phyloP scores from a whole-genome alignment of 805 yeast species.

The Kodamaea jinghongensis region DNA sequence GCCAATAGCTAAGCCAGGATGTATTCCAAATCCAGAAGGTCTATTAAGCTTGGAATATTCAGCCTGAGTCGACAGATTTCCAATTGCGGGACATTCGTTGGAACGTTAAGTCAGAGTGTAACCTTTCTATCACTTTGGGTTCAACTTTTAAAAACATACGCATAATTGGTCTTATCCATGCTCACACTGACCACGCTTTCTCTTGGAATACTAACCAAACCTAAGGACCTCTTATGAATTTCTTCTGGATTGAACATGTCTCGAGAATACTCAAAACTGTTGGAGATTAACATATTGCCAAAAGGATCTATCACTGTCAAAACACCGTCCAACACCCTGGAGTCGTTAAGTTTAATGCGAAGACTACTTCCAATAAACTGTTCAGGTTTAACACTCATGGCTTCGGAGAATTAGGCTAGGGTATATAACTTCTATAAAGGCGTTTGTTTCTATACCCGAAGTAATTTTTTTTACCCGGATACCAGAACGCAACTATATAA shows the following conservation, averaged over 20 bases:
- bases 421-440: no score
- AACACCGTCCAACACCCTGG: slow-evolving; percentile 34
- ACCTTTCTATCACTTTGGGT: no score
- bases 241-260: slow-evolving; percentile 23
- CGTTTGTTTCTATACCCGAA: no score
- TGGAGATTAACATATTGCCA: slow-evolving; percentile 39
- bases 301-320: slow-evolving; percentile 43
- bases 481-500: not conserved
- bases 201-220: slow-evolving; percentile 26
- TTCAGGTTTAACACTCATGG: slow-evolving; percentile 14
- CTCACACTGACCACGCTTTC: slow-evolving; percentile 16
- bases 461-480: slow-evolving; percentile 7
- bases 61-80: no score
- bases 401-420: not conserved
- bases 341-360: slow-evolving; percentile 26
- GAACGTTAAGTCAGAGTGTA: no score
- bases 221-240: slow-evolving; percentile 24
- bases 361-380: slow-evolving; percentile 32
- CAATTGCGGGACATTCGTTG: no score
- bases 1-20: no score
- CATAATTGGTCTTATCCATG: slow-evolving; percentile 17
- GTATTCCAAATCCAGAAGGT: no score
- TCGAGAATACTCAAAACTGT: slow-evolving; percentile 30
- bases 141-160: not conserved
- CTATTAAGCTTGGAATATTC: no score